Evolutionary conservation across 345 rosid genomes (phyloP).

Genomic region (Carallia pectinifolia): DNA sequence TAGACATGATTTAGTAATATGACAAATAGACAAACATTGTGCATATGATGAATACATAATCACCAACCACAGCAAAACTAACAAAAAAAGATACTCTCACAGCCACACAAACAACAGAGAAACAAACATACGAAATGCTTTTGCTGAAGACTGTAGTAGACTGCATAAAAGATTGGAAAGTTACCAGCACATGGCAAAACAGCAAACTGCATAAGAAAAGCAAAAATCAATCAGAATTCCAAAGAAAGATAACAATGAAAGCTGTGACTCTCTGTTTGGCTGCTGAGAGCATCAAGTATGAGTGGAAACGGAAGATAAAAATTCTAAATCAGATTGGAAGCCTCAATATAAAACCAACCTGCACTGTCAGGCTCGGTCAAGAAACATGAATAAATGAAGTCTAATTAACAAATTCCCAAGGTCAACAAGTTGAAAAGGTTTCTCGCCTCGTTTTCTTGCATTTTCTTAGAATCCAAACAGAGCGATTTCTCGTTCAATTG

Average conservation of each 20-base stretch:
- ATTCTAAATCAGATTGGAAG: too few relatives aligned
- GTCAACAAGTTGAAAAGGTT: too few relatives aligned
- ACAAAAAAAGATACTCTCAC: too few relatives aligned
- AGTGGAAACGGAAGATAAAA: too few relatives aligned
- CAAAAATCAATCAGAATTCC: not conserved
- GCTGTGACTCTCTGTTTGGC: not conserved
- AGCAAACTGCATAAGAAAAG: slow-evolving; percentile 31
- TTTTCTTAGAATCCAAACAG: slow-evolving; percentile 3
- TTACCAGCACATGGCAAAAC: slow-evolving; percentile 38
- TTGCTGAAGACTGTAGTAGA: not conserved
- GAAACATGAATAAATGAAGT: too few relatives aligned
- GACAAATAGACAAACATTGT: too few relatives aligned
- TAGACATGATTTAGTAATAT: not conserved
- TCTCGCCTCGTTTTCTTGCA: not conserved
- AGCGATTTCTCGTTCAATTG: not conserved
- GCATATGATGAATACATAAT: not conserved
- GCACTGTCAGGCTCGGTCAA: too few relatives aligned
- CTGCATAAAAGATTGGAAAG: not conserved
- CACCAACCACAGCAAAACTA: not conserved
- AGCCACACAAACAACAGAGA: not conserved
- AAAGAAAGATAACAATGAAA: not conserved
- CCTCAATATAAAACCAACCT: too few relatives aligned
- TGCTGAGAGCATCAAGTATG: too few relatives aligned
- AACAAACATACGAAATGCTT: not conserved
- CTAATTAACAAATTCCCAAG: too few relatives aligned